A percentile compares a stretch with the other conserved stretches of the same genome.
Evolutionary conservation across 768 basidiomycete species (phyloP).

Genomic region (Ramaria rubella): DNA sequence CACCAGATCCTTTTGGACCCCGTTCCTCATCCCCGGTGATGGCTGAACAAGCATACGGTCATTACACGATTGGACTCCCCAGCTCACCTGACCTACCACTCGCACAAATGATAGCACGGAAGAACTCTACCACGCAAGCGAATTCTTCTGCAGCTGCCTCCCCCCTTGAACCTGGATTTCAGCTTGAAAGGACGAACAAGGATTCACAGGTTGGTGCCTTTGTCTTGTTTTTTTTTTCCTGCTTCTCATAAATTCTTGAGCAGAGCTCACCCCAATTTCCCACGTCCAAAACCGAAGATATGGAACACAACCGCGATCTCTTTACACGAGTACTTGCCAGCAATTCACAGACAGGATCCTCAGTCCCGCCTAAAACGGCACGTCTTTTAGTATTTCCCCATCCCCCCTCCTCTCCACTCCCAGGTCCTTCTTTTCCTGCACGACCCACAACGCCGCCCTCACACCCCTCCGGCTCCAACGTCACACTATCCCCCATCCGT

Average conservation of each 20-base stretch:
- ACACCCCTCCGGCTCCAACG: slow-evolving; percentile 17
- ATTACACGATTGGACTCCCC: background rate
- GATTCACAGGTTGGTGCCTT: background rate
- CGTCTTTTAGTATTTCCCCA: background rate
- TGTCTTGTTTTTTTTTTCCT: background rate
- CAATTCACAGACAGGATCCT: background rate
- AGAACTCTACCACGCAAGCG: background rate
- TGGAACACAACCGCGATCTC: background rate
- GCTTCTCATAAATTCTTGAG: background rate
- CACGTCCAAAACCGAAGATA: slow-evolving; percentile 39
- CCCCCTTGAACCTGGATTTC: slow-evolving; percentile 7
- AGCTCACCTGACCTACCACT: slow-evolving; percentile 48
- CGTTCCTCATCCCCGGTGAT: slow-evolving; percentile 56
- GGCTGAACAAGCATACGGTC: slow-evolving; percentile 2
- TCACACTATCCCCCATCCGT: slow-evolving; percentile 45
- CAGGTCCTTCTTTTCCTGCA: slow-evolving; percentile 26
- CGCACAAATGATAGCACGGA: slow-evolving; percentile 13
- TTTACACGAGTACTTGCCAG: background rate
- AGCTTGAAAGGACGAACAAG: slow-evolving; percentile 3
- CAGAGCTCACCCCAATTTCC: slow-evolving; percentile 22
- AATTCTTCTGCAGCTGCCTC: slow-evolving; percentile 14
- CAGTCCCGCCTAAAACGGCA: background rate
- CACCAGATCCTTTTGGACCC: slow-evolving; percentile 39
- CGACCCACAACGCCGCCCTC: slow-evolving; percentile 36
- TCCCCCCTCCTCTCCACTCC: background rate